Percentiles rank a stretch among this genome's conserved stretches.
These are phyloP conservation scores for Epichloe gansuensis DNA, from an alignment of 2,329 filamentous ascomycete species.

Conservation along the genomic window DNA sequence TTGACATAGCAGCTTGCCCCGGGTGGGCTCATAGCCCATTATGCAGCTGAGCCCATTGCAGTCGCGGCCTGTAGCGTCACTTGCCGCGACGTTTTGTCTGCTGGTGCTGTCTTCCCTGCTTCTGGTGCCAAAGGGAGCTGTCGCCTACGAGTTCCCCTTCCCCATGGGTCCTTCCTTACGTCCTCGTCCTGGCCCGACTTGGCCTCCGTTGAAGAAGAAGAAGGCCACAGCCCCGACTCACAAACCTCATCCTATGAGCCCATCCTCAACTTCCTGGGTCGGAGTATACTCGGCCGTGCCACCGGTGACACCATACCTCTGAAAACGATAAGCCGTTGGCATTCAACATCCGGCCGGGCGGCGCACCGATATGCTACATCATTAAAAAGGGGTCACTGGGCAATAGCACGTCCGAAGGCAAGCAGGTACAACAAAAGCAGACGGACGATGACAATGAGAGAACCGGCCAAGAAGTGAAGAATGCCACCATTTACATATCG, in stretches of 20 bases:
- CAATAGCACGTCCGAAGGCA: conserved; percentile 10
- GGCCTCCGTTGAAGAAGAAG: not conserved
- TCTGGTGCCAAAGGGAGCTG: conserved; percentile 45
- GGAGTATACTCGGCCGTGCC: conserved; percentile 50
- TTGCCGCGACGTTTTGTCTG: conserved; percentile 48
- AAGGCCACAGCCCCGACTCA: conserved; percentile 3
- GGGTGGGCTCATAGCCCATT: conserved; percentile 14
- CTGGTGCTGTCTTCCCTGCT: conserved; percentile 49
- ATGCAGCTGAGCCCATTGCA: conserved; percentile 58
- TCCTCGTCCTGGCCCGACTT: not conserved
- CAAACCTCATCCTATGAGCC: conserved; percentile 38
- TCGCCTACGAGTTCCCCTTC: conserved; percentile 42
- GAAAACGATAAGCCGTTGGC: conserved; percentile 52
- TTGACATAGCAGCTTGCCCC: not conserved
- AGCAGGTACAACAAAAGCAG: not conserved
- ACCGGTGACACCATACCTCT: conserved; percentile 35
- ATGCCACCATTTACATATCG: conserved; percentile 58
- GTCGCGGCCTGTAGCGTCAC: conserved; percentile 57
- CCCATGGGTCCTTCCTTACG: conserved; percentile 3
- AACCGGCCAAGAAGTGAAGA: not conserved
- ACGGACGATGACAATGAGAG: not conserved
- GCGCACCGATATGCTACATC: conserved; percentile 33
- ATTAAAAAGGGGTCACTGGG: conserved; percentile 19
- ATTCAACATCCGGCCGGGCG: conserved; percentile 50
- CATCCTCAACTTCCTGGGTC: conserved; percentile 48